Conservation (phyloP, 129 eudicot species). For the Escallonia herrerae region DNA sequence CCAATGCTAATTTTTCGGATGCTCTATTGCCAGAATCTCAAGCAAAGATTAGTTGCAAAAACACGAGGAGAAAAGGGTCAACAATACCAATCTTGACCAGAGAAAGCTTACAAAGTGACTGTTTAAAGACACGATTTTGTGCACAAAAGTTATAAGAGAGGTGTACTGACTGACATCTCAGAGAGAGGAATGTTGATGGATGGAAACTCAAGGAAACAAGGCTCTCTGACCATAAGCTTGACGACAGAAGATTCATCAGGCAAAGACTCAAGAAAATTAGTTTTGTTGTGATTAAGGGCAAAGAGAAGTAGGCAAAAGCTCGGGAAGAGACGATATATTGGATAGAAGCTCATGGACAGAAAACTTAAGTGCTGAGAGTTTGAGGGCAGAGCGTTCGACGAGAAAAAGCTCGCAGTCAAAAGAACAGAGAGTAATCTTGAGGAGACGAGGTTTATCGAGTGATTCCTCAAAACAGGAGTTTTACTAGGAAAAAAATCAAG, state of each 20-base stretch:
- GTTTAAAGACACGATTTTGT: background rate
- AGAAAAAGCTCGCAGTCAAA: no score
- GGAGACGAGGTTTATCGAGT: background rate
- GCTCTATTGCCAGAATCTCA: conserved; percentile 17
- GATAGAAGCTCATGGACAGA: background rate
- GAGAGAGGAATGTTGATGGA: background rate
- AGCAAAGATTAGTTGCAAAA: background rate
- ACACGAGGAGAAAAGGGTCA: background rate
- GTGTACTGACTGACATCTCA: background rate
- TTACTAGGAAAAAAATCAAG: no score
- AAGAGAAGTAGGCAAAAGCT: background rate
- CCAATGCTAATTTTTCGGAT: conserved; percentile 3
- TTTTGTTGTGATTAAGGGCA: background rate
- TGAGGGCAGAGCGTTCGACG: no score
- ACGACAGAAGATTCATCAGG: conserved; percentile 5
- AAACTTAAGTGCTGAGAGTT: no score
- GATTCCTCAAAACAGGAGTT: no score
- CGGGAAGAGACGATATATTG: background rate
- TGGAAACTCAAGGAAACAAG: conserved; percentile 3
- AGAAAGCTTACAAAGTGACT: background rate
- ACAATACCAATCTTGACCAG: background rate
- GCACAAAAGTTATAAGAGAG: background rate
- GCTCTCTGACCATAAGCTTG: background rate
- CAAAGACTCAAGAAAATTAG: background rate
- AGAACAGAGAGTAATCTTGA: no score